phyloP scores from a whole-genome alignment of 495 filamentous ascomycete species.

The Neurospora sp. region DNA sequence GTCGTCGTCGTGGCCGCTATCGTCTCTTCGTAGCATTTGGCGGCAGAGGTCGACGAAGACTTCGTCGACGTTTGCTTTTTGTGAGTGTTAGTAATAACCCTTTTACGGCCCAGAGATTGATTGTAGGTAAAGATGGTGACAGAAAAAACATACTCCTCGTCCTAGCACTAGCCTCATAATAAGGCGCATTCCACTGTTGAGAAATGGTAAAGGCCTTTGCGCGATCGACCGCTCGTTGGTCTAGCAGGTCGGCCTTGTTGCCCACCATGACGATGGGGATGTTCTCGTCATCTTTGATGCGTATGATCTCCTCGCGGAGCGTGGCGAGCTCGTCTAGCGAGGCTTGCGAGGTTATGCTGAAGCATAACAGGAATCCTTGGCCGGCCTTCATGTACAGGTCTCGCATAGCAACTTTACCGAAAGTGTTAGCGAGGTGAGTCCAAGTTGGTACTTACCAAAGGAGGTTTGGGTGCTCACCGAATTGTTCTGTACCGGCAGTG shows the following conservation, averaged over 20 bases:
- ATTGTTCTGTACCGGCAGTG: constrained; percentile 96
- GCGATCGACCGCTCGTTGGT: constrained; percentile 76
- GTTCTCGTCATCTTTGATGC: constrained; percentile 88
- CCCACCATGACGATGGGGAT: constrained; percentile 94
- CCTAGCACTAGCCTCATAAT: constrained; percentile 89
- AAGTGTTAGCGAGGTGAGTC: constrained; percentile 8
- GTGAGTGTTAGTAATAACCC: neutral
- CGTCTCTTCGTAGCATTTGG: constrained; percentile 76
- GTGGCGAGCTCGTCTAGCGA: constrained; percentile 80
- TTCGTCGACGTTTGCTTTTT: constrained; percentile 81
- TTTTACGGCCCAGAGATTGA: too few relatives aligned
- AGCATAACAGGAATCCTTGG: constrained; percentile 95
- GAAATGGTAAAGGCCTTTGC: constrained; percentile 77
- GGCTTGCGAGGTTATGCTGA: constrained; percentile 84
- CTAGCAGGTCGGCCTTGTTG: constrained; percentile 94
- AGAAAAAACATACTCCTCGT: constrained; percentile 42
- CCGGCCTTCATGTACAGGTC: constrained; percentile 96
- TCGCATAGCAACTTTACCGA: constrained; percentile 44
- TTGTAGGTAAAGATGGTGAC: too few relatives aligned
- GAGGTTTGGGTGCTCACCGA: constrained; percentile 54
- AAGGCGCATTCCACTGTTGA: constrained; percentile 84
- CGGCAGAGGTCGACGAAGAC: constrained; percentile 88
- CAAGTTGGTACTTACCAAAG: neutral
- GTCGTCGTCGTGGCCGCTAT: constrained; percentile 29
- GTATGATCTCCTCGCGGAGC: constrained; percentile 89